Base-by-base conservation (phyloP, 2,329 filamentous ascomycete genomes). In the Pseudogymnoascus sp. region DNA sequence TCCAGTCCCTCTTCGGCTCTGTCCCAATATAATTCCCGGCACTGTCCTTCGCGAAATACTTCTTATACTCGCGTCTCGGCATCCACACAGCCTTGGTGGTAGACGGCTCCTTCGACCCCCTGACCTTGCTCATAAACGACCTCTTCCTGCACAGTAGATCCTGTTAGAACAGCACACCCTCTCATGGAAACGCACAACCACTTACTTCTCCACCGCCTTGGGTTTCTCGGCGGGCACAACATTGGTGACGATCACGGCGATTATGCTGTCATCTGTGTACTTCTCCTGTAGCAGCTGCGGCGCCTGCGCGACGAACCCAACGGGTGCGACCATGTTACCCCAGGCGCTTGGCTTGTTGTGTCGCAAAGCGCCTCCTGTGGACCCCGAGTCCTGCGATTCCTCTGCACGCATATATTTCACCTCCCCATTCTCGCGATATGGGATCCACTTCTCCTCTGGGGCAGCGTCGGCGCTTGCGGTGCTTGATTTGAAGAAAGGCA, bases 221-320 rank as follows among this genome's bases (percentile, higher is more conserved):
- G 30, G 43, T 34, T 18, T 38, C 25, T 65, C 60, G 3, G 47
- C 32, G 1, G 59, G 47, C 9, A 65, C 60, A 30, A 65, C 61
- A 34, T 63, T 61, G 7, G 63, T 62, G 3, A 71, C 57, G 37
- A 71, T 70, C 1, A 66, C 69, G 1, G 69, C 67, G 8, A 71
- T 69, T 16, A 71, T 65, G 8, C 65, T 67, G 9, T 71, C 69
- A 34, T 71, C 69, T 11, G 68, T 70, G 38, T 69, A 66, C 4
- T 64, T 62, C 37, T 61, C 63, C 3, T 64, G 68, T 9, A 70
- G 59, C 9, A 70, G 61, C 22, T 67, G 65, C 0, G 69, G 47
- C 2, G 28, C 47, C 28, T 54, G 69, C 12, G 65, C 47, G 2
- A 41, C 58, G 54, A 64, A 65, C 61, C 67, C 65, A 3, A 39